Percentiles rank a stretch among this genome's conserved stretches.
These are phyloP conservation scores for Cladobotryum mycophilum DNA, from an alignment of 2,329 filamentous ascomycete species.

Conservation along the genomic window DNA sequence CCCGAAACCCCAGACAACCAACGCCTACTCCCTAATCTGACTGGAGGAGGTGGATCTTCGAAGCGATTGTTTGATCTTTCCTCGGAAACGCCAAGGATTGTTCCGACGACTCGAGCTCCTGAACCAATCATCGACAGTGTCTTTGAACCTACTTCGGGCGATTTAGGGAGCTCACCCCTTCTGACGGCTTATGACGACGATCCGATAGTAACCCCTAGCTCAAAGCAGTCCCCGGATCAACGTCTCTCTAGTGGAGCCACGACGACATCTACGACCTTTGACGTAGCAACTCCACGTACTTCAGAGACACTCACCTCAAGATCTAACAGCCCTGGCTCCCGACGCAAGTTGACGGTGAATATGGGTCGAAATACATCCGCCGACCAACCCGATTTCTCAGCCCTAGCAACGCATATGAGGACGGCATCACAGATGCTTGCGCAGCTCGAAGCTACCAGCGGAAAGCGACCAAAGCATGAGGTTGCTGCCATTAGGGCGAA, in stretches of 20 bases:
- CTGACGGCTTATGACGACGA: slow-evolving; percentile 53
- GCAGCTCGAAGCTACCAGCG: slow-evolving; percentile 72
- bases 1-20: slow-evolving; percentile 68
- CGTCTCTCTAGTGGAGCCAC: slow-evolving; percentile 57
- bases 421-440: slow-evolving; percentile 83
- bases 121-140: slow-evolving; percentile 61
- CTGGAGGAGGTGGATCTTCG: slow-evolving; percentile 50
- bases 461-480: slow-evolving; percentile 72
- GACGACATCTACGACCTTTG: slow-evolving; percentile 53
- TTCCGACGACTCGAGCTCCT: slow-evolving; percentile 31
- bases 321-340: slow-evolving; percentile 57
- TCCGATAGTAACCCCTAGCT: slow-evolving; percentile 21
- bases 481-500: slow-evolving; percentile 78
- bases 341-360: slow-evolving; percentile 56
- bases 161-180: slow-evolving; percentile 67
- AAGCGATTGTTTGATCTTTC: slow-evolving; percentile 61
- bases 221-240: slow-evolving; percentile 31
- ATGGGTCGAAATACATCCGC: slow-evolving; percentile 47
- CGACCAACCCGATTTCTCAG: slow-evolving; percentile 75
- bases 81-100: slow-evolving; percentile 56
- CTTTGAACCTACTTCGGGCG: slow-evolving; percentile 74
- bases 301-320: slow-evolving; percentile 63
- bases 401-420: slow-evolving; percentile 79
- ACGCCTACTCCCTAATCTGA: slow-evolving; percentile 52
- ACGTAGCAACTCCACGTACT: slow-evolving; percentile 59